Conservation (phyloP, 768 basidiomycete genomes). For the Auriscalpium orientale region DNA sequence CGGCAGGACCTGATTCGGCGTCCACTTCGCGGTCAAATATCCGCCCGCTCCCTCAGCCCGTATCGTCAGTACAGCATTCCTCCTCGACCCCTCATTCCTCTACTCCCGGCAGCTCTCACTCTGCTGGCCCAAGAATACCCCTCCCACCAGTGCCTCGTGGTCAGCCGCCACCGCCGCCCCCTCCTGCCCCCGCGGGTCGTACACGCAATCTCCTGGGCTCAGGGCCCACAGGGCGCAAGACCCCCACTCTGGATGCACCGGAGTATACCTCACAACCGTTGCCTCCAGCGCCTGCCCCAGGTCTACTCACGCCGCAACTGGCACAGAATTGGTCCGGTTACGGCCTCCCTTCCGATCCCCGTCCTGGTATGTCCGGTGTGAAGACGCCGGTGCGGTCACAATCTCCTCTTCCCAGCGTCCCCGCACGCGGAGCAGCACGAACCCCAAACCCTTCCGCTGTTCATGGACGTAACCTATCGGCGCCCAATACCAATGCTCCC, state of each 20-base stretch:
- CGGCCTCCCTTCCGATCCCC: constrained; percentile 55
- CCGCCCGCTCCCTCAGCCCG: constrained; percentile 46
- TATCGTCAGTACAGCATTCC: constrained; percentile 6
- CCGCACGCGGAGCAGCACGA: constrained; percentile 21
- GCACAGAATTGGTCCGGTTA: constrained; percentile 24
- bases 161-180: constrained; percentile 36
- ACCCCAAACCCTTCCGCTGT: constrained; percentile 24
- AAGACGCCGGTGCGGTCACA: constrained; percentile 24
- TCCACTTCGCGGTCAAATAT: constrained; percentile 18
- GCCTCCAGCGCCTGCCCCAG: constrained; percentile 23
- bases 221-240: constrained; percentile 32
- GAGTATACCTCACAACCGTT: constrained; percentile 28
- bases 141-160: constrained; percentile 63
- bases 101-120: constrained; percentile 27
- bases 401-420: constrained; percentile 32
- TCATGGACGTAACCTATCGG: constrained; percentile 49
- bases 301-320: constrained; percentile 21
- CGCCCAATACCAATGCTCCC: constrained; percentile 19
- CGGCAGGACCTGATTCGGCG: constrained; percentile 42
- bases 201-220: constrained; percentile 16
- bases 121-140: constrained; percentile 43
- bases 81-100: constrained; percentile 25
- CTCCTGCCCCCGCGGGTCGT: constrained; percentile 26
- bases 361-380: constrained; percentile 41
- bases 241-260: constrained; percentile 48